Evolutionary conservation across 2,329 filamentous ascomycete genomes (phyloP).

Genomic region (Talaromyces verruculosus): DNA sequence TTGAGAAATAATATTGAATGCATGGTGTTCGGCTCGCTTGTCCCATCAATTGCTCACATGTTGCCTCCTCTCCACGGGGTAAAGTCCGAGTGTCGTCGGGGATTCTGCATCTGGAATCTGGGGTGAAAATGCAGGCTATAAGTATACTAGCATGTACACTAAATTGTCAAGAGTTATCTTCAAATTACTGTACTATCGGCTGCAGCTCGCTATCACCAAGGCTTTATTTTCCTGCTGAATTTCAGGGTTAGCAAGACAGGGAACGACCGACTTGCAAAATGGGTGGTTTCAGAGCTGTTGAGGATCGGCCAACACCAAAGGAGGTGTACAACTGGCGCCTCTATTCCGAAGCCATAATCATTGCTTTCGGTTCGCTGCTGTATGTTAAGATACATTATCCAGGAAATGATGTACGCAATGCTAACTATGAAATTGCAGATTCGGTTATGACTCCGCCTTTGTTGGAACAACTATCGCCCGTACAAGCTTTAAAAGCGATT

Average conservation of each 20-base stretch:
- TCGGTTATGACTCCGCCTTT: slow-evolving; percentile 68
- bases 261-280: slow-evolving; percentile 1
- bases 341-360: slow-evolving; percentile 51
- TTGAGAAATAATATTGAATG: not conserved
- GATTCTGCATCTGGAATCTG: not conserved
- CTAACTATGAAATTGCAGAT: not conserved
- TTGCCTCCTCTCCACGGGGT: not conserved
- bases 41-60: not conserved
- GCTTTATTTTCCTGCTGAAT: not conserved
- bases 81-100: not conserved
- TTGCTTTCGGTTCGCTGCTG: slow-evolving; percentile 50
- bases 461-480: slow-evolving; percentile 75
- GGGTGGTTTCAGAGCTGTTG: slow-evolving; percentile 46
- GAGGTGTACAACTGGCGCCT: slow-evolving; percentile 58
- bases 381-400: slow-evolving; percentile 33
- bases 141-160: not conserved
- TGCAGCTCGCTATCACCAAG: not conserved
- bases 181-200: not conserved
- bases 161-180: not conserved
- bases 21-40: not conserved
- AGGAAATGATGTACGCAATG: not conserved
- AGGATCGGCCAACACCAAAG: slow-evolving; percentile 57
- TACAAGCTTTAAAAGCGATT: slow-evolving; percentile 67
- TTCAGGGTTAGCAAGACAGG: not conserved
- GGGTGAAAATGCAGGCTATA: not conserved